Evolutionary conservation across 306 rosid species (phyloP), one percentile per base, ranked within the genome.

Genomic region (Datisca glomerata): DNA sequence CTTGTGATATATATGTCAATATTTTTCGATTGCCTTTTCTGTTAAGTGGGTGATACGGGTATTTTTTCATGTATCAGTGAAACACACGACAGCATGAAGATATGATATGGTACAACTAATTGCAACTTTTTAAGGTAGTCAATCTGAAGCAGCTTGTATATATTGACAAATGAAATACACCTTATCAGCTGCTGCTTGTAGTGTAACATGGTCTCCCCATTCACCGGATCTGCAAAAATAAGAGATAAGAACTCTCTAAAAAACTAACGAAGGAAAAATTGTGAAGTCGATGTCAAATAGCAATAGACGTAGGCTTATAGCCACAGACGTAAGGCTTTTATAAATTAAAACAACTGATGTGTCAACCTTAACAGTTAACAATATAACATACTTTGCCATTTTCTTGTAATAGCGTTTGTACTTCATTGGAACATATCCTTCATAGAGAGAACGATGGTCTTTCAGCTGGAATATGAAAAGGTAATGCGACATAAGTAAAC

Each of bases 201-300:
- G 72, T 34, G 93, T 83, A 72, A 87, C 61, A 56, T 87, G 97
- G 69, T 87, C 94, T n/a, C 97, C 97, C 94, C 94, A 87, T 66
- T 87, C 97, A 63, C 94, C 89, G 35, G 69, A 68, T 65, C 97
- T 87, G 80, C 56, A 41, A 49, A 41, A 14, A 18, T 18, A 53
- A 37, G 41, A 51, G 21, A 63, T 45, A 18, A 64, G 47, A 63
- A 31, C n/a, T 14, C 36, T 31, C n/a, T 14, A 31, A 31, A 8
- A 5, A 12, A 31, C n/a, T 31, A 31, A 31, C 9, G 9, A 29
- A 1, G n/a, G n/a, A 31, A 31, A 31, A 31, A 14, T 1, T 8
- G 36, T 14, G 9, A 29, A 24, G 58, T 6, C 12, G 18, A 31
- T 31, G 9, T 18, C 57, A 18, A 16, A 31, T 31, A 31, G 13